These are phyloP conservation scores for Symbiodinium pilosum DNA, from an alignment of 73 alveolate genomes.

Conservation along the genomic window DNA sequence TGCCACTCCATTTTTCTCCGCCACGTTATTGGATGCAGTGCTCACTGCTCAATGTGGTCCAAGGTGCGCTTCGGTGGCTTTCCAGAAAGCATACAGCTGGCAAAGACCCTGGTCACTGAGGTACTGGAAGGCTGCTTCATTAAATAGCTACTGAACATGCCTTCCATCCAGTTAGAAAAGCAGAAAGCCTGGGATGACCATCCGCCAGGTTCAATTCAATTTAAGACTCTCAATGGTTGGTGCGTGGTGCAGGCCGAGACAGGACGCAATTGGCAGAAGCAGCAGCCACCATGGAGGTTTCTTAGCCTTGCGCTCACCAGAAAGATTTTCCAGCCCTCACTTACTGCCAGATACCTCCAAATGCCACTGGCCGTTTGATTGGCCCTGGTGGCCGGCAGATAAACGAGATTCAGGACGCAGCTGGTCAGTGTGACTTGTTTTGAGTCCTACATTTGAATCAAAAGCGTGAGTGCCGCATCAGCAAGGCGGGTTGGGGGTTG, in stretches of 20 bases:
- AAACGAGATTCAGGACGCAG: conserved; percentile 77
- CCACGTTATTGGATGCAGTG: too few species aligned
- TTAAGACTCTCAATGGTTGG: background rate
- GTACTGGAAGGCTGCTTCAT: conserved; percentile 45
- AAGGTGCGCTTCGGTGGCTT: conserved; percentile 85
- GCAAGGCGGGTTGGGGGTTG: background rate
- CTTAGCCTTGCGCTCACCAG: background rate
- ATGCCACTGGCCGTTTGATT: conserved; percentile 74
- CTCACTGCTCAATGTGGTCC: too few species aligned
- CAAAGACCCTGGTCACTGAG: conserved; percentile 69
- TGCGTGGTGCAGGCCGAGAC: conserved; percentile 26
- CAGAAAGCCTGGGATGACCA: background rate
- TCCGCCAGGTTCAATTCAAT: too few species aligned
- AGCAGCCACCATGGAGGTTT: conserved; percentile 77
- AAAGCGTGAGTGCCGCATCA: background rate
- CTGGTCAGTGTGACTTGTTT: background rate
- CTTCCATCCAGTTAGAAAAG: too few species aligned
- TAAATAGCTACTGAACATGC: too few species aligned
- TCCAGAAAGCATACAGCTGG: conserved; percentile 65
- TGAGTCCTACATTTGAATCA: background rate
- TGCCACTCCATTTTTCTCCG: background rate
- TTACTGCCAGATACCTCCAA: conserved; percentile 75
- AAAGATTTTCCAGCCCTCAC: background rate
- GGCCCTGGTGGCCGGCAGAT: conserved; percentile 95
- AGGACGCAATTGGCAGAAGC: conserved; percentile 86